Base-by-base conservation (phyloP, 2,329 filamentous ascomycete genomes). In the Paraphoma sp. region DNA sequence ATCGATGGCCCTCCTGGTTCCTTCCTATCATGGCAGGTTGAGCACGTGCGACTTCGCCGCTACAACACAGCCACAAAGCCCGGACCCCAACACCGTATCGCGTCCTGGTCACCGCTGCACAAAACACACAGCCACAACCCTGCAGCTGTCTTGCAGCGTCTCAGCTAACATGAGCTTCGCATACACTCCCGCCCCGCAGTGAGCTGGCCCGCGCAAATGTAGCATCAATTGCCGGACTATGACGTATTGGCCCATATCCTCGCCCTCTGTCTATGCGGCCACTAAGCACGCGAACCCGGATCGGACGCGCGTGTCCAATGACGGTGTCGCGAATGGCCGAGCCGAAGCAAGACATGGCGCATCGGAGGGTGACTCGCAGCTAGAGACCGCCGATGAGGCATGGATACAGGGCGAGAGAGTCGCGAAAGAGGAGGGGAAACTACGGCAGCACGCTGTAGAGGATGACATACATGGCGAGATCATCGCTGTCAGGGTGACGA, bases 161-260 rank as follows among this genome's bases (percentile, higher is more conserved):
- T 23, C 65, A 66, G 62, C 63, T 64, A 57, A 49, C 53, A 65
- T 64, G 60, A 61, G 53, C 69, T 57, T 57, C 59, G 54, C 55
- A 54, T 62, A 62, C 48, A 43, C 56, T 38, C 57, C 60, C 62
- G 62, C 58, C 64, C 65, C 63, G 64, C 67, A 60, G 66, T 73
- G 66, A 69, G 63, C 70, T 71, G 71, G 63, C 65, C 60, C 64
- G 74, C 67, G 68, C 72, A 70, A 66, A 76, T 75, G 74, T 67
- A 71, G 71, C 67, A 67, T 68, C 68, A 66, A 65, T 69, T 70
- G 69, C 55, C 55, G 65, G 65, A 71, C 74, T 74, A 78, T 78
- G 83, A 96, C 95, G 92, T 96, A 96, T 84, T 96, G 92, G 92
- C 92, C 92, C 72, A 86, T 93, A 77, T 91, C 90, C 77, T 91